A percentile compares a stretch with the other conserved stretches of the same genome.
These are phyloP conservation scores for Flaveria brownii DNA, from an alignment of 129 eudicot species.

Conservation along the genomic window DNA sequence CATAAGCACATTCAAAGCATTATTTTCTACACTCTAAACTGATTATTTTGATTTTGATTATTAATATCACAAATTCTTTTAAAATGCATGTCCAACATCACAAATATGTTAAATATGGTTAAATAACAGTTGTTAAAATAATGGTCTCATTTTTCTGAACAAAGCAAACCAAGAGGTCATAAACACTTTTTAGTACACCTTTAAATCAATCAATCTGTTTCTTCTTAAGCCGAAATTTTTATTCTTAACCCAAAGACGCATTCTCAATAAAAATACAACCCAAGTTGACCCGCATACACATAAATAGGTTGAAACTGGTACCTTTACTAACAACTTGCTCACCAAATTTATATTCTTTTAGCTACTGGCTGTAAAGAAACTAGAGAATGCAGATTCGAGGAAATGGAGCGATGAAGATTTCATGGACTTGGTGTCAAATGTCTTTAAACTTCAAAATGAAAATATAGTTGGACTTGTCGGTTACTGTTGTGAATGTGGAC, in stretches of 20 bases:
- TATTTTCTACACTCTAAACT: neutral
- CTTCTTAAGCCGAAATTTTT: neutral
- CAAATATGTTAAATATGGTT: neutral
- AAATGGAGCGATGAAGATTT: conserved; percentile 60
- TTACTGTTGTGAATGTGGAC: conserved; percentile 78
- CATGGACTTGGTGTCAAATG: conserved; percentile 55
- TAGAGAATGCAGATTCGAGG: conserved; percentile 53
- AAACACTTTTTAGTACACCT: neutral
- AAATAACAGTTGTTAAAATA: neutral
- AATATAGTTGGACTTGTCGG: conserved; percentile 75
- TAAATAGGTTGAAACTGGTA: neutral
- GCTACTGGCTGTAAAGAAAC: conserved; percentile 84
- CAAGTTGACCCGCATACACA: neutral
- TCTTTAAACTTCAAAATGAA: conserved; percentile 64
- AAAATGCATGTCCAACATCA: neutral
- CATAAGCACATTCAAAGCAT: neutral
- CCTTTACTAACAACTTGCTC: neutral
- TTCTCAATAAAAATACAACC: neutral
- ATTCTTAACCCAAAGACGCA: neutral
- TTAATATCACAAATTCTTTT: neutral
- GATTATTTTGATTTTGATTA: neutral
- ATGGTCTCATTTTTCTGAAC: neutral
- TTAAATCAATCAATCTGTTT: neutral
- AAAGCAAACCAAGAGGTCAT: neutral
- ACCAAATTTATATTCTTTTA: conserved; percentile 25